Conservation (phyloP, 352 stramenopile species). For the Phytophthora agathidicida region DNA sequence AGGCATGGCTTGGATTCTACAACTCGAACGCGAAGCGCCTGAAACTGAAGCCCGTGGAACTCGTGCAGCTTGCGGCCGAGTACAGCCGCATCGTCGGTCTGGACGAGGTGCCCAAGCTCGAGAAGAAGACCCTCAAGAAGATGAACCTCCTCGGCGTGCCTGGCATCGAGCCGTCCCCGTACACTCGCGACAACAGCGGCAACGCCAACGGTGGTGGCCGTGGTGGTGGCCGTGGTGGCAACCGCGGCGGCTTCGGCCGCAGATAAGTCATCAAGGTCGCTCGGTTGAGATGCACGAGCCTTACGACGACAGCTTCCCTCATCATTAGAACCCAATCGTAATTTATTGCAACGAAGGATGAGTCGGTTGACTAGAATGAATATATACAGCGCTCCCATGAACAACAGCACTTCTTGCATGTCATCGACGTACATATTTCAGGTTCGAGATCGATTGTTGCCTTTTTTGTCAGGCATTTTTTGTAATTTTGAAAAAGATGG, state of each 20-base stretch:
- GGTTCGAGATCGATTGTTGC: too few relatives aligned
- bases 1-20: slow-evolving; percentile 97
- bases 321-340: slow-evolving; percentile 48
- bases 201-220: slow-evolving; percentile 17
- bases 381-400: slow-evolving; percentile 9
- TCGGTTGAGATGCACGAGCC: slow-evolving; percentile 7
- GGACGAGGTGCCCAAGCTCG: slow-evolving; percentile 73
- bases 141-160: slow-evolving; percentile 85
- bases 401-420: too few relatives aligned
- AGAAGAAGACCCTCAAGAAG: slow-evolving; percentile 87
- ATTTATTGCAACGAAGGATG: slow-evolving; percentile 52
- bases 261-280: slow-evolving; percentile 29
- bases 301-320: slow-evolving; percentile 40
- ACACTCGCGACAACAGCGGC: slow-evolving; percentile 39
- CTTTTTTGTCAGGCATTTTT: background rate
- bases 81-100: slow-evolving; percentile 64
- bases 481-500: slow-evolving; percentile 44
- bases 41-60: slow-evolving; percentile 42
- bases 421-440: too few relatives aligned
- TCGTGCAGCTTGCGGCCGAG: slow-evolving; percentile 83
- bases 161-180: slow-evolving; percentile 61
- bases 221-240: slow-evolving; percentile 17
- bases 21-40: slow-evolving; percentile 73
- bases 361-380: slow-evolving; percentile 38
- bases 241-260: slow-evolving; percentile 27